phyloP scores from a whole-genome alignment of 371 early-diverging fungal species.

The Synchytrium microbalum region DNA sequence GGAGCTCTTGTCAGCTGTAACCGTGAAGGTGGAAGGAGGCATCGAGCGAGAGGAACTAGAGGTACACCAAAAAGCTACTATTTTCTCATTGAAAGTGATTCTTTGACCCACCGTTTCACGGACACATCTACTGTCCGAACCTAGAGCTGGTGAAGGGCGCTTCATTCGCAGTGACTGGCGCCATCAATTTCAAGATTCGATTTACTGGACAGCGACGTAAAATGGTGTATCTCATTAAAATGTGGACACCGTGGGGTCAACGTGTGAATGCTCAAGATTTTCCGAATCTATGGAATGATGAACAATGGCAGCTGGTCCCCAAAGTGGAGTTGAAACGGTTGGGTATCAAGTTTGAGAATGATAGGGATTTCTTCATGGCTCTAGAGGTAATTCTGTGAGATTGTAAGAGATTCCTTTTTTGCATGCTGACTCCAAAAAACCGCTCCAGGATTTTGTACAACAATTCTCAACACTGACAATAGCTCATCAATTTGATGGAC shows the following conservation, averaged over 20 bases:
- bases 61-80: no score
- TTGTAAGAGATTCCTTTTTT: conserved; percentile 1
- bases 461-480: conserved; percentile 22
- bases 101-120: no score
- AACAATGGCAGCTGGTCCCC: conserved; percentile 27
- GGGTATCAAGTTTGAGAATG: conserved; percentile 11
- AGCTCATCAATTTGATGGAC: conserved; percentile 18
- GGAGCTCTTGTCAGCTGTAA: background rate
- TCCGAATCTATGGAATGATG: conserved; percentile 17
- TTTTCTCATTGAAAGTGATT: no score
- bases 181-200: conserved; percentile 21
- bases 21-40: no score
- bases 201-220: conserved; percentile 22
- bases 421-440: background rate
- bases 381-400: conserved; percentile 18
- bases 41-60: no score
- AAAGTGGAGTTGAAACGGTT: conserved; percentile 21
- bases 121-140: background rate
- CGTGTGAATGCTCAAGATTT: conserved; percentile 29
- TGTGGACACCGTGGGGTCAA: conserved; percentile 45
- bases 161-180: conserved; percentile 26
- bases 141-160: background rate
- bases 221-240: conserved; percentile 22
- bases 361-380: conserved; percentile 25
- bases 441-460: conserved; percentile 20